A percentile compares a stretch with the other conserved stretches of the same genome.
Evolutionary conservation across 805 yeast genomes (phyloP).

Genomic region (Wickerhamiella dianesei): DNA sequence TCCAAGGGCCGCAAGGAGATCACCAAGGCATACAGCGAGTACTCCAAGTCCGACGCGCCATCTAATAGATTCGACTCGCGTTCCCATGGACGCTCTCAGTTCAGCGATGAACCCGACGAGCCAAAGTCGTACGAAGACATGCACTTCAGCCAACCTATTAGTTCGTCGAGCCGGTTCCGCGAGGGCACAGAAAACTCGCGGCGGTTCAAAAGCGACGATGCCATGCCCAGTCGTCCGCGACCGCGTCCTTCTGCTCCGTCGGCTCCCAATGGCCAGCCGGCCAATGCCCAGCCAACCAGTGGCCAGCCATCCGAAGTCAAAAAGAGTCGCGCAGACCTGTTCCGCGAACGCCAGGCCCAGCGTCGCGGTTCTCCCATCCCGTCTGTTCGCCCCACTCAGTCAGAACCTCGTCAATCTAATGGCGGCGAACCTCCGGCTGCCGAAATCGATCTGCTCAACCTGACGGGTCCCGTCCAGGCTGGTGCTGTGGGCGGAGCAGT

Average conservation of each 20-base stretch:
- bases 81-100: slow-evolving; percentile 21
- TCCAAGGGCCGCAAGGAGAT: slow-evolving; percentile 48
- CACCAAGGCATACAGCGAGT: slow-evolving; percentile 47
- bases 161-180: not conserved
- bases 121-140: slow-evolving; percentile 9
- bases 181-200: not conserved
- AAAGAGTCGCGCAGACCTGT: slow-evolving; percentile 7
- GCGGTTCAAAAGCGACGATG: slow-evolving; percentile 8
- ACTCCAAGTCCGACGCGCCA: slow-evolving; percentile 27
- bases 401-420: no score
- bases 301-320: not conserved
- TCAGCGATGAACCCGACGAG: slow-evolving; percentile 67
- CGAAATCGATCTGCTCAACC: slow-evolving; percentile 13
- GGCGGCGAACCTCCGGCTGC: slow-evolving; percentile 2
- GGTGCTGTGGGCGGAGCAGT: slow-evolving; percentile 18
- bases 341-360: slow-evolving; percentile 7
- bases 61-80: slow-evolving; percentile 7
- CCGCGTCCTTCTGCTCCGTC: not conserved
- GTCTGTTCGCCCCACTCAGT: no score
- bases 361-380: not conserved
- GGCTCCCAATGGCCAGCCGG: not conserved
- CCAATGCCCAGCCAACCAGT: not conserved
- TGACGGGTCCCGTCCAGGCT: slow-evolving; percentile 10
- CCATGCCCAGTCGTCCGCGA: slow-evolving; percentile 5
- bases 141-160: not conserved